A percentile compares a stretch with the other conserved stretches of the same genome.
phyloP scores from a whole-genome alignment of 768 basidiomycete species.

The Artomyces pyxidatus region DNA sequence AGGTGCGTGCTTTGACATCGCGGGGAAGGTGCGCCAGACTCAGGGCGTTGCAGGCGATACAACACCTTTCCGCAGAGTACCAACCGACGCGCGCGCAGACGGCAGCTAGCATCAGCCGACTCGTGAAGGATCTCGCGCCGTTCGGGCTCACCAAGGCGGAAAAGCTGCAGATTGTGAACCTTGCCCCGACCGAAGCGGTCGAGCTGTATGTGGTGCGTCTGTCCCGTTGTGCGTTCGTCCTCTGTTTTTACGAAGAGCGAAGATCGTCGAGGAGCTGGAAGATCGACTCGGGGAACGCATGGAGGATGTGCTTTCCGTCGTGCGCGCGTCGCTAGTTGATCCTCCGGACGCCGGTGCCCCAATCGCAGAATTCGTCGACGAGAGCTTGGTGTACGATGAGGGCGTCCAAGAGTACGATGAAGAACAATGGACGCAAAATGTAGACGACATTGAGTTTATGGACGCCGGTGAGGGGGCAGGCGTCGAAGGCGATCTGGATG shows the following conservation, averaged over 20 bases:
- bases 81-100: slow-evolving; percentile 65
- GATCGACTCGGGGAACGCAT: slow-evolving; percentile 67
- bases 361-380: slow-evolving; percentile 1
- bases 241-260: not conserved
- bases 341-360: not conserved
- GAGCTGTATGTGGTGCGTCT: slow-evolving; percentile 81
- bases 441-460: slow-evolving; percentile 9
- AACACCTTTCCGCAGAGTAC: slow-evolving; percentile 70
- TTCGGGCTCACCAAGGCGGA: slow-evolving; percentile 83
- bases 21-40: not conserved
- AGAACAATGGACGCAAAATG: slow-evolving; percentile 9
- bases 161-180: slow-evolving; percentile 87
- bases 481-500: slow-evolving; percentile 18
- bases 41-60: slow-evolving; percentile 56
- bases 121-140: slow-evolving; percentile 58
- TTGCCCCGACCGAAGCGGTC: slow-evolving; percentile 73
- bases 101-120: slow-evolving; percentile 49
- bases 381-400: not conserved
- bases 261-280: slow-evolving; percentile 92
- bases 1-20: slow-evolving; percentile 39
- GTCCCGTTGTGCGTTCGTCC: not conserved
- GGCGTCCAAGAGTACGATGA: slow-evolving; percentile 1
- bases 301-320: slow-evolving; percentile 53
- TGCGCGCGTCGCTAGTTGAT: slow-evolving; percentile 36
- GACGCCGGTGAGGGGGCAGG: slow-evolving; percentile 16